phyloP scores from a whole-genome alignment of 2,329 filamentous ascomycete genomes.

The Colletotrichum caudatum region DNA sequence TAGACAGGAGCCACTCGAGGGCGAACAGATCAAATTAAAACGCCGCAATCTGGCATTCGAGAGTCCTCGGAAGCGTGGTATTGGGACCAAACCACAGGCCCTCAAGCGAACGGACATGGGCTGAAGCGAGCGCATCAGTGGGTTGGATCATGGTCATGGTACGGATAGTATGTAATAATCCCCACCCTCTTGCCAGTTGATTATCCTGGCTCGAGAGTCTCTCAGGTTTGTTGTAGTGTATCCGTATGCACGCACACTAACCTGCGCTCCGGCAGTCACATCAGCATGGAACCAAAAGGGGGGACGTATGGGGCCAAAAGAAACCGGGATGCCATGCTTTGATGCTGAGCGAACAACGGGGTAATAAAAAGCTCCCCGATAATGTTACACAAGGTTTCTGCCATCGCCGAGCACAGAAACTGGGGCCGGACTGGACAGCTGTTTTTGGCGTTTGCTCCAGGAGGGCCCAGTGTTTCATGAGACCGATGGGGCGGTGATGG shows the following conservation, averaged over 20 bases:
- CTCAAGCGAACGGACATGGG: background rate
- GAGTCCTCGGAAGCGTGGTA: constrained; percentile 14
- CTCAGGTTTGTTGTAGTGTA: background rate
- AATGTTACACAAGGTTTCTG: constrained; percentile 7
- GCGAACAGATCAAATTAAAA: constrained; percentile 15
- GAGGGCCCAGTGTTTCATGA: constrained; percentile 12
- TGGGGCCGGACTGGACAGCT: constrained; percentile 8
- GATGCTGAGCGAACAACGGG: background rate
- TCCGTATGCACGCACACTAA: background rate
- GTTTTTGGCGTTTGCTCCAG: constrained; percentile 11
- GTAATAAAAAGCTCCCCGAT: constrained; percentile 1
- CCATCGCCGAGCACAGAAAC: background rate
- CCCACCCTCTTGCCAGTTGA: background rate
- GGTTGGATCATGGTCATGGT: background rate
- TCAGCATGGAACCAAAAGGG: background rate
- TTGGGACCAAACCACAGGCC: constrained; percentile 11
- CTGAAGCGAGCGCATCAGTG: constrained; percentile 33
- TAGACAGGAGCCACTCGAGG: background rate
- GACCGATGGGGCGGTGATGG: constrained; percentile 1
- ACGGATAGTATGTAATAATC: background rate
- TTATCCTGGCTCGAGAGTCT: background rate
- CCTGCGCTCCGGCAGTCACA: background rate
- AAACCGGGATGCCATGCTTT: background rate
- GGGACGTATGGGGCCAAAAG: background rate
- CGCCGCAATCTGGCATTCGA: constrained; percentile 19